A percentile compares a stretch with the other conserved stretches of the same genome.
Conservation (phyloP, 345 rosid genomes). For the Nephelium lappaceum region DNA sequence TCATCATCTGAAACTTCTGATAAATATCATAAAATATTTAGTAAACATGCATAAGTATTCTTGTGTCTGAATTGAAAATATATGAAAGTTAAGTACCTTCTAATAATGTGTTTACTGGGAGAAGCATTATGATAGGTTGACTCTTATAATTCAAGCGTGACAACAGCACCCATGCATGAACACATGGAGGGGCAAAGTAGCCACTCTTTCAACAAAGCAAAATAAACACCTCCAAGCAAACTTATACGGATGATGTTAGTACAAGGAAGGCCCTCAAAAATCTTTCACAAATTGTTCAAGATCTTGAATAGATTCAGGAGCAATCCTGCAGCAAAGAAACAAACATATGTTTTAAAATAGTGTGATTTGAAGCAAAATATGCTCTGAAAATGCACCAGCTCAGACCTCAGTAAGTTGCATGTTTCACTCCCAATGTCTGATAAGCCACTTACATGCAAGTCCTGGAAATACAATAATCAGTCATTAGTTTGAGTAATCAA, state of each 20-base stretch:
- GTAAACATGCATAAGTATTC: neutral
- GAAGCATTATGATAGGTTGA: conserved; percentile 71
- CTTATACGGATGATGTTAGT: conserved; percentile 70
- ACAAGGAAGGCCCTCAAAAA: conserved; percentile 60
- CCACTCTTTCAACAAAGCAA: conserved; percentile 59
- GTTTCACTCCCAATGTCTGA: conserved; percentile 33
- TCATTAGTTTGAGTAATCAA: conserved; percentile 10
- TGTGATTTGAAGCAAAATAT: conserved; percentile 12
- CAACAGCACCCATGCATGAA: conserved; percentile 72
- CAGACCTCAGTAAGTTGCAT: conserved; percentile 53
- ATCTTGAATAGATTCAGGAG: conserved; percentile 66
- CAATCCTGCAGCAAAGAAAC: conserved; percentile 60
- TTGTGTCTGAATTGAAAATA: conserved; percentile 14
- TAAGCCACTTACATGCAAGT: conserved; percentile 35
- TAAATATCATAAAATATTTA: conserved; percentile 16
- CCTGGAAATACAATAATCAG: conserved; percentile 33
- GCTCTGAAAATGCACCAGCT: conserved; percentile 22
- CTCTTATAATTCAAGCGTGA: conserved; percentile 64
- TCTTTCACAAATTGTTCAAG: conserved; percentile 62
- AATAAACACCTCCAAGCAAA: conserved; percentile 60
- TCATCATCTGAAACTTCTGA: conserved; percentile 53
- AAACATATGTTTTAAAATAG: conserved; percentile 16
- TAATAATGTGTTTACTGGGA: conserved; percentile 63
- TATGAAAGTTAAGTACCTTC: conserved; percentile 58
- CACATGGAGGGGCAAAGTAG: conserved; percentile 50